These are phyloP conservation scores for Aspergillus sp. DNA, from an alignment of 2,329 filamentous ascomycete genomes.

Conservation along the genomic window DNA sequence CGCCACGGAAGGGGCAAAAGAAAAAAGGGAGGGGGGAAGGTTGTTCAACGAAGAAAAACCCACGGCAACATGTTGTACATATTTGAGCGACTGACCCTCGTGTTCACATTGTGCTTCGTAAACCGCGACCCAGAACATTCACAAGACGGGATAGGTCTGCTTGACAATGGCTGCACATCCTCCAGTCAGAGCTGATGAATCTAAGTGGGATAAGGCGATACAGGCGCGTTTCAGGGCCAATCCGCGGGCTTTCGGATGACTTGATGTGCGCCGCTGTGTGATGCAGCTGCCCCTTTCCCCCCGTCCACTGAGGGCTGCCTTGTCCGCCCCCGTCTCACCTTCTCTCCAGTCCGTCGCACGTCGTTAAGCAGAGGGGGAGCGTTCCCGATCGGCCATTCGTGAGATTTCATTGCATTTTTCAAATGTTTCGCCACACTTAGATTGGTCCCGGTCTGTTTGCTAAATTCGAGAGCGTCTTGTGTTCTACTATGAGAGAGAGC, in stretches of 20 bases:
- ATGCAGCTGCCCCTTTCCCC: conserved; percentile 2
- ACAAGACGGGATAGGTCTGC: not conserved
- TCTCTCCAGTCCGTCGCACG: not conserved
- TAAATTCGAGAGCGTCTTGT: not conserved
- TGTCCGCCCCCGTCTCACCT: not conserved
- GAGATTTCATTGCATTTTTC: not conserved
- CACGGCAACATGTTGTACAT: not conserved
- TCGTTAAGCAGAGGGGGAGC: not conserved
- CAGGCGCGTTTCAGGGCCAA: not conserved
- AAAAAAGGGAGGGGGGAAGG: not conserved
- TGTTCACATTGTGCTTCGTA: not conserved
- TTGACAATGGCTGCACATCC: not conserved
- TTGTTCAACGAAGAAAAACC: not conserved
- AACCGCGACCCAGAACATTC: not conserved
- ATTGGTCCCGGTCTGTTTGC: not conserved
- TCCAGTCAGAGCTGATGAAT: too few species aligned
- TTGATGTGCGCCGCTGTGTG: conserved; percentile 10
- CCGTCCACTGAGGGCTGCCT: conserved; percentile 4
- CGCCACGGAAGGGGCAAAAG: not conserved
- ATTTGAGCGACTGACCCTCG: not conserved
- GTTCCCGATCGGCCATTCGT: not conserved
- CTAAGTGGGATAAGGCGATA: not conserved
- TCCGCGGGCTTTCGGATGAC: conserved; percentile 3
- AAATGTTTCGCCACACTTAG: not conserved
- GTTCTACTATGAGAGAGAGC: not conserved